Conservation (phyloP, 2,329 filamentous ascomycete genomes). For the Calonectria pseudoreteaudii region DNA sequence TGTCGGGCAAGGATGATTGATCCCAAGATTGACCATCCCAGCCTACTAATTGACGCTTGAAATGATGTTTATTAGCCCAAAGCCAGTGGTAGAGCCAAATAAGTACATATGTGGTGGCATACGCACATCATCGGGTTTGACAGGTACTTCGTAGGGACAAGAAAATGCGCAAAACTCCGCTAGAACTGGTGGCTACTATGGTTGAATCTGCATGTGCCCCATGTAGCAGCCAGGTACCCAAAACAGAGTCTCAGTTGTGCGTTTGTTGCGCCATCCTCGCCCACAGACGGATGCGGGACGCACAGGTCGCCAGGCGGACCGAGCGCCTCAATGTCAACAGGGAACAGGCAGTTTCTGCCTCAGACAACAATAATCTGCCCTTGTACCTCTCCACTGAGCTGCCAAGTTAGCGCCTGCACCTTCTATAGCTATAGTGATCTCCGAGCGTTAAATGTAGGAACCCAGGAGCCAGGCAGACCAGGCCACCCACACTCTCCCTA, state of each 20-base stretch:
- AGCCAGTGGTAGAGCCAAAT: background rate
- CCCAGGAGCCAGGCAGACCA: slow-evolving; percentile 3
- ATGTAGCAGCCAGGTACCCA: background rate
- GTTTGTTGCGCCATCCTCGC: background rate
- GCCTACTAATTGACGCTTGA: background rate
- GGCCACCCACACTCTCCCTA: slow-evolving; percentile 3
- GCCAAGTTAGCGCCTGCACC: background rate
- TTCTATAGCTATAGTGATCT: slow-evolving; percentile 5
- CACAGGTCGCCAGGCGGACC: background rate
- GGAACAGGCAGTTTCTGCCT: background rate
- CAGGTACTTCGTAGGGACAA: background rate
- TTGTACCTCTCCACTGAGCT: background rate
- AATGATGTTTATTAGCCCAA: background rate
- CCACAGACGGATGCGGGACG: background rate
- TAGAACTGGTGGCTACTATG: background rate
- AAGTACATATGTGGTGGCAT: background rate
- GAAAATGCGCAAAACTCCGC: background rate
- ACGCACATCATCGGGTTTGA: background rate
- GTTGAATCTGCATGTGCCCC: background rate
- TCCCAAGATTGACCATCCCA: background rate
- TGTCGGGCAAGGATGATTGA: background rate
- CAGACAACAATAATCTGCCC: background rate
- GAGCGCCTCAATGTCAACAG: background rate
- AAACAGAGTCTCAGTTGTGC: background rate
- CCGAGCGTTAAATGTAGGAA: background rate